A percentile compares a stretch with the other conserved stretches of the same genome.
These are phyloP conservation scores for Sphagnum fallax DNA, from an alignment of 228 moss, liverwort and hornwort species.

Conservation along the genomic window DNA sequence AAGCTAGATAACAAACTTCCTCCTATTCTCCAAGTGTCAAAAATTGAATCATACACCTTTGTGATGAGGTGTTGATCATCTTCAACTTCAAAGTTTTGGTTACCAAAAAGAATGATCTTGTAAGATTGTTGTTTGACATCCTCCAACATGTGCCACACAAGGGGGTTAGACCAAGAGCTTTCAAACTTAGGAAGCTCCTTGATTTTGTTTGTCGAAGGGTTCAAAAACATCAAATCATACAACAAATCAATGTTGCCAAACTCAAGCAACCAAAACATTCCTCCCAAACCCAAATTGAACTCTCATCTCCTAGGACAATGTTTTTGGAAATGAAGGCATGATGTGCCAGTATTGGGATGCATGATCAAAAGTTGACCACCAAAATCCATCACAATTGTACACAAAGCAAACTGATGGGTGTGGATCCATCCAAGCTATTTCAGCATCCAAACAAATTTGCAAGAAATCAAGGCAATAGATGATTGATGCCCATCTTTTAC, in stretches of 20 bases:
- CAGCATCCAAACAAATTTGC: slow-evolving; percentile 12
- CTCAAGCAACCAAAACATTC: slow-evolving; percentile 36
- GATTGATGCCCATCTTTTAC: slow-evolving; percentile 19
- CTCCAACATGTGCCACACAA: slow-evolving; percentile 37
- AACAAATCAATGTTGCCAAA: slow-evolving; percentile 20
- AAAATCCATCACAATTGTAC: slow-evolving; percentile 20
- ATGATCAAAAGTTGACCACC: slow-evolving; percentile 21
- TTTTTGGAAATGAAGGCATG: slow-evolving; percentile 24
- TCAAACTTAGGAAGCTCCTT: slow-evolving; percentile 6
- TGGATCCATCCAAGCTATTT: slow-evolving; percentile 14
- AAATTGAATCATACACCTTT: slow-evolving; percentile 23
- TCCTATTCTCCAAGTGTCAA: slow-evolving; percentile 14
- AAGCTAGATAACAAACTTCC: slow-evolving; percentile 25
- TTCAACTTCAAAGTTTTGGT: slow-evolving; percentile 29
- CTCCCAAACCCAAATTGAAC: slow-evolving; percentile 24
- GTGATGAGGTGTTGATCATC: slow-evolving; percentile 23
- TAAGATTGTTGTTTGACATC: slow-evolving; percentile 16
- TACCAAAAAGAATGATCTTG: slow-evolving; percentile 32
- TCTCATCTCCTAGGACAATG: slow-evolving; percentile 12
- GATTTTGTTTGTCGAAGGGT: slow-evolving; percentile 26
- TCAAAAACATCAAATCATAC: slow-evolving; percentile 29
- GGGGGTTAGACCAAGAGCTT: slow-evolving; percentile 33
- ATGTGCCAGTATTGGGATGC: slow-evolving; percentile 23
- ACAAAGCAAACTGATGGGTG: slow-evolving; percentile 25
- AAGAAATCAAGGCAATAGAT: slow-evolving; percentile 17